Evolutionary conservation across 106 monocot genomes (phyloP), one percentile per base, ranked within the genome.

Genomic region (Iris macrosiphon): DNA sequence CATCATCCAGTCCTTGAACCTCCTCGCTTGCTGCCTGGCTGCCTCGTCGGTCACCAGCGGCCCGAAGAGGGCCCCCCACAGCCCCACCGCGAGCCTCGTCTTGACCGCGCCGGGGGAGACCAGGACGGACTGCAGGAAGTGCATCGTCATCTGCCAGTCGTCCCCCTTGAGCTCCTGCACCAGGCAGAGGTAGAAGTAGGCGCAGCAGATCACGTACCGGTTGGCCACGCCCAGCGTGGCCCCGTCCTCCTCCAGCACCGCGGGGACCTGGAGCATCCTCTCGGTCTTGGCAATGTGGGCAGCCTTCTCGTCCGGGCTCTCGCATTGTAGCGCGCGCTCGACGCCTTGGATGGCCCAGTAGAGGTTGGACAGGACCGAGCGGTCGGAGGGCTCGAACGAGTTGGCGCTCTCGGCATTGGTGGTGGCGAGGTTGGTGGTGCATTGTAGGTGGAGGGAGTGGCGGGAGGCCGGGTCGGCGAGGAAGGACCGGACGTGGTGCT

Each of bases 1-100:
- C 90, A 98, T 91, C 21, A 98, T 46, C 77, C 82, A 87, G 34
- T 83, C 86, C 76, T 98, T 98, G 54, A 77, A 98, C 66, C 96
- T 75, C 80, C 86, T 83, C 12, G 75, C 96, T 31, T 68, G 52
- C 37, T 59, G 56, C 60, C 75, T 80, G n/a, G 72, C 78, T 49
- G 39, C 70, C 19, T 72, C 79, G 39, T 72, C 71, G 4, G 24
- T 20, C 2, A 10, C 22, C 26, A 8, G 22, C 23, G 50, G n/a
- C 6, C 54, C 60, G 38, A 87, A 96, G 3, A 96, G 52, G 5
- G 61, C 66, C 21, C 49, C 49, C 67, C 82, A 82, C 40, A 90
- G 45, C 48, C 47, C 75, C 26, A 86, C 79, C 14, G 79, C 83
- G 31, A 96, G 67, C 46, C 83, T 79, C n/a, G n/a, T 49, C 43